phyloP scores from a whole-genome alignment of 257 asterid species.

The Nicotiana paniculata region DNA sequence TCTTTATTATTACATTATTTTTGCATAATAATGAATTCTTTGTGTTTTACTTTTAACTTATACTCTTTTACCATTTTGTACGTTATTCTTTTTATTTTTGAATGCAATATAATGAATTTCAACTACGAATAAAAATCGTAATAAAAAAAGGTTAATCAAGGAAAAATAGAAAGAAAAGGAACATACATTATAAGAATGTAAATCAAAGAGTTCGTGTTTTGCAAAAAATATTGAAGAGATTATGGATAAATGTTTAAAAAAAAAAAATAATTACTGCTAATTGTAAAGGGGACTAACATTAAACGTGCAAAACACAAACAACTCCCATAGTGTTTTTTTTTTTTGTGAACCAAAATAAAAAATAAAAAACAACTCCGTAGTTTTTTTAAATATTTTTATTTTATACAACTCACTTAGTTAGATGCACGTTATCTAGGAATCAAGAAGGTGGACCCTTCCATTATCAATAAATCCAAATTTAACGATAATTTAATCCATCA shows the following conservation, averaged over 20 bases:
- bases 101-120: not conserved
- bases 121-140: not conserved
- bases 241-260: not conserved
- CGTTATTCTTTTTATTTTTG: not conserved
- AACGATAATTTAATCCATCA: not conserved
- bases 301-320: not conserved
- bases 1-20: not conserved
- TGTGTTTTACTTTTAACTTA: not conserved
- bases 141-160: not conserved
- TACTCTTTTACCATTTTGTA: not conserved
- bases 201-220: not conserved
- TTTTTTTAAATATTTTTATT: too few relatives aligned
- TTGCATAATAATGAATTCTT: not conserved
- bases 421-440: constrained; percentile 6
- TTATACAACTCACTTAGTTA: not conserved
- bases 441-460: not conserved
- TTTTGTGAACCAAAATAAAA: too few relatives aligned
- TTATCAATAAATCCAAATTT: not conserved
- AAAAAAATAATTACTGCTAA: not conserved
- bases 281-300: not conserved
- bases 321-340: not conserved
- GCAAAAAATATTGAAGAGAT: not conserved
- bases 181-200: not conserved
- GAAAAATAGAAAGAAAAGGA: not conserved
- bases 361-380: too few relatives aligned